phyloP scores from a whole-genome alignment of 768 basidiomycete genomes.

The Pisolithus marmoratus region DNA sequence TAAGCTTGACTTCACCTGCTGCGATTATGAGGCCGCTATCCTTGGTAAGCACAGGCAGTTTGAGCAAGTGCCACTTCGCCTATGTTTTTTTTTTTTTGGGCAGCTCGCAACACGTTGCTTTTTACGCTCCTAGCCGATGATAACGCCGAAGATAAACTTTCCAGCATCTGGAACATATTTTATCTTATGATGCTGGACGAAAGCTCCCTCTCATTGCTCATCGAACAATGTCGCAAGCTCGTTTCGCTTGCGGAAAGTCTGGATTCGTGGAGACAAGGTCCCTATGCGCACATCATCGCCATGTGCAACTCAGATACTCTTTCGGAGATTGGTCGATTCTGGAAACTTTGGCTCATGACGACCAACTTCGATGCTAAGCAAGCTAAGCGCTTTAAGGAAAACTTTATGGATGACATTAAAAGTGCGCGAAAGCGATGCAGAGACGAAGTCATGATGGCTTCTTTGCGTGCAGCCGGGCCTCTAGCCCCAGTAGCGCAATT shows the following conservation, averaged over 20 bases:
- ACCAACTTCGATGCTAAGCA: constrained; percentile 8
- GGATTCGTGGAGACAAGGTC: constrained; percentile 20
- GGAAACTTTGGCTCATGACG: constrained; percentile 14
- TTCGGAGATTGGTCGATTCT: constrained; percentile 15
- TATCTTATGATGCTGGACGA: constrained; percentile 24
- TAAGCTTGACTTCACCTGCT: constrained; percentile 26
- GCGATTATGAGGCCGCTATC: constrained; percentile 24
- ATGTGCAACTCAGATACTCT: constrained; percentile 22
- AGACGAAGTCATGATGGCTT: background rate
- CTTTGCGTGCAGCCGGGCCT: constrained; percentile 25
- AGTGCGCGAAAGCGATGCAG: background rate
- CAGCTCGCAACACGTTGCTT: constrained; percentile 25
- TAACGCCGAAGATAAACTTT: constrained; percentile 8
- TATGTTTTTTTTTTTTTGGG: background rate
- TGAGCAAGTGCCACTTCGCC: background rate
- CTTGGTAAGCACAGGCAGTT: constrained; percentile 15
- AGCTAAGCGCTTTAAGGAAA: constrained; percentile 10
- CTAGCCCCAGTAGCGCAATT: constrained; percentile 7
- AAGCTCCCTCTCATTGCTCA: constrained; percentile 17
- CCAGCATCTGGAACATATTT: constrained; percentile 27
- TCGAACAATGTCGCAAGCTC: constrained; percentile 24
- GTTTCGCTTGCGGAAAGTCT: constrained; percentile 9
- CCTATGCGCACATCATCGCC: constrained; percentile 22
- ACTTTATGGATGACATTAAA: constrained; percentile 17
- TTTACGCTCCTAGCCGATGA: constrained; percentile 25